Percentiles rank a stretch among this genome's conserved stretches.
phyloP scores from a whole-genome alignment of 148 eudicot species.

The Suaeda aralocaspica region DNA sequence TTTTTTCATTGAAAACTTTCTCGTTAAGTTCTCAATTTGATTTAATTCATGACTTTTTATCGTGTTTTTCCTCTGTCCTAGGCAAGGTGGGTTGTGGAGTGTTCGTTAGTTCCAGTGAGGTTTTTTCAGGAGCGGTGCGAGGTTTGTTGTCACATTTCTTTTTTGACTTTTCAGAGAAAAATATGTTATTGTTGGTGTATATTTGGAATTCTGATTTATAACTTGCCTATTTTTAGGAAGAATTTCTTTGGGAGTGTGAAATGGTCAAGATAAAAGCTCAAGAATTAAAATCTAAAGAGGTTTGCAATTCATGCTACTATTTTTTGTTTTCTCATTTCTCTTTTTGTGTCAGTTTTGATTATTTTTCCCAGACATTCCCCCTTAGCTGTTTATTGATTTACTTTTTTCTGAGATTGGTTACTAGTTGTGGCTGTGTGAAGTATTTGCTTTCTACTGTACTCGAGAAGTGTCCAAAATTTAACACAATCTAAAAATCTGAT shows the following conservation, averaged over 20 bases:
- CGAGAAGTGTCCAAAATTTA: no score
- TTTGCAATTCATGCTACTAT: conserved; percentile 19
- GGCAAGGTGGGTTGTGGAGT: conserved; percentile 98
- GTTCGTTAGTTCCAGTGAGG: conserved; percentile 72
- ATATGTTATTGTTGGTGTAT: neutral
- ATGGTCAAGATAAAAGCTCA: conserved; percentile 97
- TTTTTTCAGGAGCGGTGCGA: conserved; percentile 97
- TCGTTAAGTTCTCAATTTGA: neutral
- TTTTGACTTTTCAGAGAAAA: neutral
- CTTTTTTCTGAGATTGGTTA: neutral
- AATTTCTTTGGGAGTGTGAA: conserved; percentile 92
- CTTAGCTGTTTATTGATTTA: no score
- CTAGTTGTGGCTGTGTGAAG: neutral
- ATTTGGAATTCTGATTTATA: neutral
- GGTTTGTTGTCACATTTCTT: conserved; percentile 33
- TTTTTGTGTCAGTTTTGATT: neutral
- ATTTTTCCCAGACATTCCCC: neutral
- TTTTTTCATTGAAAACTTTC: neutral
- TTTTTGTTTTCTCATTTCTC: neutral
- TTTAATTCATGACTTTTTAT: conserved; percentile 4
- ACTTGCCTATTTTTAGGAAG: conserved; percentile 55
- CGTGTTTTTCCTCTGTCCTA: conserved; percentile 25
- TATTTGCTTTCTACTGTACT: neutral
- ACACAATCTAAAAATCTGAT: no score
- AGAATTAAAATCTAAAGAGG: conserved; percentile 99